Evolutionary conservation across 2,329 filamentous ascomycete species (phyloP).

Genomic region (Fusarium nodosum): DNA sequence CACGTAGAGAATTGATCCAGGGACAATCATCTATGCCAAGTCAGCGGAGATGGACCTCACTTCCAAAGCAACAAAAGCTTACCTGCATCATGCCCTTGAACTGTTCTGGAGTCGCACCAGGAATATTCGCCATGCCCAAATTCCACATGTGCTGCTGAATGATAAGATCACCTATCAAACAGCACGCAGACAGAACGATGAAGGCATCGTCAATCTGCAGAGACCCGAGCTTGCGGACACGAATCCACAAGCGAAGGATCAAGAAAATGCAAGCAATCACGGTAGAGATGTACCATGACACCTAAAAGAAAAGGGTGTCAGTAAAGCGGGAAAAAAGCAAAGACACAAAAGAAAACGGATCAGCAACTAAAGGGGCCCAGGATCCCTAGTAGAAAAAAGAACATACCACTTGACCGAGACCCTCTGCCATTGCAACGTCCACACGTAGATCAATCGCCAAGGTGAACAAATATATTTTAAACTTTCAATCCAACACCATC

Average conservation of each 20-base stretch:
- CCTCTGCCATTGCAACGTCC: conserved; percentile 43
- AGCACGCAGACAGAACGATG: conserved; percentile 36
- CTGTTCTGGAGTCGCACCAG: conserved; percentile 37
- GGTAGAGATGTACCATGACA: conserved; percentile 48
- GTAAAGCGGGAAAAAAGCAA: not conserved
- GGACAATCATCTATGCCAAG: conserved; percentile 54
- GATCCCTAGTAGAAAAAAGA: not conserved
- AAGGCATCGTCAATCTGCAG: conserved; percentile 40
- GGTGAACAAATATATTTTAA: conserved; percentile 1
- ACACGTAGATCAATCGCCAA: not conserved
- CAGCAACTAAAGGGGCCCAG: not conserved
- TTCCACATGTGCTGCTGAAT: conserved; percentile 48
- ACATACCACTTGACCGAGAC: conserved; percentile 45
- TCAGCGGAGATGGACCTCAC: not conserved
- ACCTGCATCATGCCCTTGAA: conserved; percentile 50
- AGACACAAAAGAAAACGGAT: not conserved
- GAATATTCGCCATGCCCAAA: conserved; percentile 48
- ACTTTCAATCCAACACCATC: not conserved
- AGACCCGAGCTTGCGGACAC: conserved; percentile 34
- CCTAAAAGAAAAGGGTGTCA: conserved; percentile 7
- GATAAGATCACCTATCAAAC: conserved; percentile 42
- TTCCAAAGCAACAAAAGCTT: not conserved
- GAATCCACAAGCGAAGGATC: conserved; percentile 39
- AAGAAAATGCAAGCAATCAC: conserved; percentile 40
- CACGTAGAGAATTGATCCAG: conserved; percentile 58